Conservation (phyloP, 163 green algal species). For the Volvox carteri region DNA sequence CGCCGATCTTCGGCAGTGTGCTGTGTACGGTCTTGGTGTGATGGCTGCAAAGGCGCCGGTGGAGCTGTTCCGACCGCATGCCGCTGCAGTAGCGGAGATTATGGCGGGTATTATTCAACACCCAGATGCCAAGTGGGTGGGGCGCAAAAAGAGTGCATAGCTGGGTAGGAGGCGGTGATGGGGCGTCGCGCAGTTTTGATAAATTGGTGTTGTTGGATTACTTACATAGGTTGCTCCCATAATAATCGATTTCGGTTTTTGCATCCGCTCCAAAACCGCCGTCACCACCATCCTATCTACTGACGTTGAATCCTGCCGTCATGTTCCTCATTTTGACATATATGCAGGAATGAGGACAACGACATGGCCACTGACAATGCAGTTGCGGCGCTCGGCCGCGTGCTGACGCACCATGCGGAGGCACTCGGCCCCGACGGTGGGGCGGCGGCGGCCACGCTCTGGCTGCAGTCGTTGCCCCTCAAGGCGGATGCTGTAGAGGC, state of each 20-base stretch:
- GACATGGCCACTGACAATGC: conserved; percentile 90
- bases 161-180: not conserved
- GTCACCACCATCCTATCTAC: no score
- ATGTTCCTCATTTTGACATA: not conserved
- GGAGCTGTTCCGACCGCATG: conserved; percentile 66
- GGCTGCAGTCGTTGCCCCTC: conserved; percentile 79
- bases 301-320: no score
- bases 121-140: conserved; percentile 63
- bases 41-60: conserved; percentile 72
- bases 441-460: conserved; percentile 57
- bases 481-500: conserved; percentile 82
- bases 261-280: no score
- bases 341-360: conserved; percentile 80
- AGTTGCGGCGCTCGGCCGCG: conserved; percentile 81
- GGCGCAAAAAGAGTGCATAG: not conserved
- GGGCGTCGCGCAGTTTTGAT: no score
- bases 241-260: no score
- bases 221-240: no score
- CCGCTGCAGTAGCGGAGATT: conserved; percentile 62
- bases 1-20: conserved; percentile 87
- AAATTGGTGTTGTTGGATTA: no score
- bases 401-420: conserved; percentile 81
- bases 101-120: conserved; percentile 73
- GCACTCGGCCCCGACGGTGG: conserved; percentile 64
- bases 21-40: conserved; percentile 89